Percentiles rank a stretch among this genome's conserved stretches.
Evolutionary conservation across 139 green algal species (phyloP).

Genomic region (Volvox reticuliferus): DNA sequence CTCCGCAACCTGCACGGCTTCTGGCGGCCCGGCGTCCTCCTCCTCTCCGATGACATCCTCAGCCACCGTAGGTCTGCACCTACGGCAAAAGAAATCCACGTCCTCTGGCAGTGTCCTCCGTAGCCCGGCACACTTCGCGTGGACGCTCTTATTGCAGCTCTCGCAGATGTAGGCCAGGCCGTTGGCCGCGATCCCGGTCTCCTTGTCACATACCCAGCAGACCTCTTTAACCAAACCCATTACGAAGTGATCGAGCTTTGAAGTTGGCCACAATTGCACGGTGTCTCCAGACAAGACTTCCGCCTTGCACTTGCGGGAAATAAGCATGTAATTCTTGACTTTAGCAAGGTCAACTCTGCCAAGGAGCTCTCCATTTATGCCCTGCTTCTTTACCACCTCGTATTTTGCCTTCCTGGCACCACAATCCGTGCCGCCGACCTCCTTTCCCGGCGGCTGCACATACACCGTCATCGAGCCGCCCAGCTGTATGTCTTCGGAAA

Average conservation of each 20-base stretch:
- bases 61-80: neutral
- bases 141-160: neutral
- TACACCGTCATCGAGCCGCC: neutral
- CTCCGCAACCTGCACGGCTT: too few species aligned
- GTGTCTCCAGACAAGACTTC: neutral
- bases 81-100: neutral
- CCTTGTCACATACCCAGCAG: neutral
- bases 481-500: neutral
- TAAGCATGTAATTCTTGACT: conserved; percentile 1
- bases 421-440: neutral
- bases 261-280: neutral
- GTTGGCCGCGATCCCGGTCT: neutral
- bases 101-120: neutral
- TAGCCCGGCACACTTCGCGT: conserved; percentile 4
- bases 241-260: neutral
- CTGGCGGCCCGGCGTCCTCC: neutral
- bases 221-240: conserved; percentile 11
- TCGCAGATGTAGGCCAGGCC: conserved; percentile 12
- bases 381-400: neutral
- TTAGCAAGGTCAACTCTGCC: neutral
- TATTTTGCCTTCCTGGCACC: neutral
- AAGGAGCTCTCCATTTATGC: neutral
- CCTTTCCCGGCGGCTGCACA: neutral
- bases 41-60: neutral
- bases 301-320: neutral